Evolutionary conservation across 306 rosid species (phyloP), one percentile per base, ranked within the genome.

Genomic region (Psophocarpus tetragonolobus): DNA sequence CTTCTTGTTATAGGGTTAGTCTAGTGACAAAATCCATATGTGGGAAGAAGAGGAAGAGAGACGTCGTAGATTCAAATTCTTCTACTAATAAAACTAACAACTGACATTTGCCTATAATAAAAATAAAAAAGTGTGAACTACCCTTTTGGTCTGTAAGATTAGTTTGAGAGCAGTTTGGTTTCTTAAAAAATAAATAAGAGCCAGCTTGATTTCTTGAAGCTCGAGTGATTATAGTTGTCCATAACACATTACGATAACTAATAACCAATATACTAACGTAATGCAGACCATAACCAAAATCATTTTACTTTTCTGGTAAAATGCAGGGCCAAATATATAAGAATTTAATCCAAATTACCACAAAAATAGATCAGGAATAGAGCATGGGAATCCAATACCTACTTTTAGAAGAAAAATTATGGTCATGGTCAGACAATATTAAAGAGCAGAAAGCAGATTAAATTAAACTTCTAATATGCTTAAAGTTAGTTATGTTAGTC

Each of bases 191-290:
- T 15, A 17, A 39, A 35, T 36, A 36, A 13, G 47, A 20, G n/a
- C n/a, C n/a, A n/a, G 8, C 36, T 15, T 74, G 44, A 56, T 41
- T 73, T n/a, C n/a, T n/a, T n/a, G n/a, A n/a, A n/a, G n/a, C n/a
- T n/a, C n/a, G n/a, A n/a, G n/a, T n/a, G n/a, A n/a, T n/a, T n/a
- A 26, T 73, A 15, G 17, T 15, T 14, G 18, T 26, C 78, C 41
- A n/a, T 58, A 61, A 61, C 62, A 75, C 62, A 30, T n/a, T 18
- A 27, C 3, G 79, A 29, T 32, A 62, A 20, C 20, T 26, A 75
- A 44, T 45, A 74, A 44, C 61, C 60, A 60, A 75, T 62, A 75
- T 75, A 24, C 50, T 61, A 6, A 3, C 5, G 9, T 13, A 20
- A 35, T 35, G 77, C 33, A 70, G n/a, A n/a, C n/a, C n/a, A n/a